These are phyloP conservation scores for Mrakia blollopis DNA, from an alignment of 768 basidiomycete genomes.

Conservation along the genomic window DNA sequence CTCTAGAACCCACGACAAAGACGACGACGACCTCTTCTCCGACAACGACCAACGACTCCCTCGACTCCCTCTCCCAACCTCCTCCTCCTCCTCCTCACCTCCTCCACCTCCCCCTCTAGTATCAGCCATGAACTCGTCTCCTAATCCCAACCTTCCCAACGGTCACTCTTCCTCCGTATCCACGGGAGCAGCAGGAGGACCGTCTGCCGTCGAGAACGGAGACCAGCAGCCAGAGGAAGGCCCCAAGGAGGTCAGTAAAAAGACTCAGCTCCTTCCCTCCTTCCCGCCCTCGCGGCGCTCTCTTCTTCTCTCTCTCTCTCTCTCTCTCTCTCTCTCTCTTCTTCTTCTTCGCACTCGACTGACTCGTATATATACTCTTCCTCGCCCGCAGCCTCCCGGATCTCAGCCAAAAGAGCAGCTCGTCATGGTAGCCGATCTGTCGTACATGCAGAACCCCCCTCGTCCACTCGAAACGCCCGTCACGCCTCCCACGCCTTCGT, in stretches of 20 bases:
- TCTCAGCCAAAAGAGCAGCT: constrained; percentile 21
- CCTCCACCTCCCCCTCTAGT: neutral
- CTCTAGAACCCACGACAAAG: neutral
- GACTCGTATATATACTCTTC: neutral
- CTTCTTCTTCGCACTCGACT: neutral
- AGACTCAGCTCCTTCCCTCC: neutral
- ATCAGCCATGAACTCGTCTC: neutral
- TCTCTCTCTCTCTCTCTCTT: neutral
- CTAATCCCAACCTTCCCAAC: neutral
- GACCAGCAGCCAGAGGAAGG: neutral
- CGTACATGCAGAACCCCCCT: constrained; percentile 33
- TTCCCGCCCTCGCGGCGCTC: neutral
- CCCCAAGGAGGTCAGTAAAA: neutral
- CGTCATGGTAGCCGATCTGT: constrained; percentile 35
- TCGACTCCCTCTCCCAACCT: neutral
- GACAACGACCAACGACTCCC: neutral
- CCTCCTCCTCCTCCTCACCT: neutral
- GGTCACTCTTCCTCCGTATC: neutral
- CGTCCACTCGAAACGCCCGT: constrained; percentile 5
- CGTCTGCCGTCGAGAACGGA: neutral
- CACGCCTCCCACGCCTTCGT: constrained; percentile 25
- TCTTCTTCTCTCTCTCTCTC: neutral
- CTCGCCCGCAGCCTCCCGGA: constrained; percentile 9
- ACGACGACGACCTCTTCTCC: neutral
- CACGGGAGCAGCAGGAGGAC: neutral